Base-by-base conservation (phyloP, 2,329 filamentous ascomycete genomes). In the Hymenoscyphus occultus region DNA sequence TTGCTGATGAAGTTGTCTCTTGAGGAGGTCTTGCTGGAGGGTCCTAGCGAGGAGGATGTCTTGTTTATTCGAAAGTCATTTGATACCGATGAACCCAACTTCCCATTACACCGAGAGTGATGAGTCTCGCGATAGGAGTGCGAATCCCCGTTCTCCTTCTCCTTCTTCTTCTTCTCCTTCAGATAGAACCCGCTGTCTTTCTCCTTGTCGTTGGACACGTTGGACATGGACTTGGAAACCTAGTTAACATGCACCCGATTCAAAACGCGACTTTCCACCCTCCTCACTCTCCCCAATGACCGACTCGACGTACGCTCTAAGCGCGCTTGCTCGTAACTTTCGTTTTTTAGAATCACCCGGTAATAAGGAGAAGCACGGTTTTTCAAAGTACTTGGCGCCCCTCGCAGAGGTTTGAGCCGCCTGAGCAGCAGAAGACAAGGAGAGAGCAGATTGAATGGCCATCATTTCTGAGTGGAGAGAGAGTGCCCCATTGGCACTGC, bases 381-480 rank as follows among this genome's bases (percentile, higher is more conserved):
- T 83, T 78, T 82, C 69, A 71, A 74, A 78, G 61, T 76, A 81
- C 75, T 78, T 74, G 57, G 77, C 74, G 64, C 71, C 79, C 69
- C 70, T 68, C 42, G 71, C 70, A 14, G 67, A 71, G 56, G 68
- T 71, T 42, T 73, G 70, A 64, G 77, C 77, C 60, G 79, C 78
- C 72, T 79, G 70, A 59, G 77, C 78, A 69, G 76, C 67, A 61
- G 69, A 78, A 61, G 79, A 81, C 61, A 79, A 76, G 51, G 78
- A 75, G 61, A 83, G 78, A 56, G 81, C 81, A 35, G 79, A 80
- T 70, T 81, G 79, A 71, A 85, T 82, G 35, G 82, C 82, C 80
- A 83, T 83, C 81, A 84, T 84, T 76, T 84, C 82, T 3, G 80
- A 80, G 69, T 84, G 82, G 80, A 84, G 83, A 16, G 77, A 81